A percentile compares a stretch with the other conserved stretches of the same genome.
phyloP scores from a whole-genome alignment of 345 rosid genomes.

The Murraya paniculata region DNA sequence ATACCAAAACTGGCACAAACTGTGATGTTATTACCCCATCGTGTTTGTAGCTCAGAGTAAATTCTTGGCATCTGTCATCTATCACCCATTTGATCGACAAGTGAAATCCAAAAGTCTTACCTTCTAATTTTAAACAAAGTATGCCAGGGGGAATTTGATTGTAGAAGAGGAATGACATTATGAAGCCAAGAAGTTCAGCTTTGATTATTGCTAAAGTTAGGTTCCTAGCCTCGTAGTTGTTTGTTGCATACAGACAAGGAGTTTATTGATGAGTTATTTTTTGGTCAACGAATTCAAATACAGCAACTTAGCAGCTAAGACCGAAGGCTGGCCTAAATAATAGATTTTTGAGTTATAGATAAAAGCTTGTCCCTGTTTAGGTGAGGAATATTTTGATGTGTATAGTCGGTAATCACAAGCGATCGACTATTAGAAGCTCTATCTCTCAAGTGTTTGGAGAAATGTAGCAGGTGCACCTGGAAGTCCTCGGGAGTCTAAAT shows the following conservation, averaged over 20 bases:
- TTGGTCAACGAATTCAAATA: slow-evolving; percentile 2
- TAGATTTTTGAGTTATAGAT: not conserved
- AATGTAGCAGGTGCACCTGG: not conserved
- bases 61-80: slow-evolving; percentile 11
- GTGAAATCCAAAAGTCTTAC: not conserved
- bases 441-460: not conserved
- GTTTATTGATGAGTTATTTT: not conserved
- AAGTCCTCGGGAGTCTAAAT: not conserved
- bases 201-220: slow-evolving; percentile 3
- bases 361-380: not conserved
- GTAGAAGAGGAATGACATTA: not conserved
- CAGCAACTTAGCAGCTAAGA: not conserved
- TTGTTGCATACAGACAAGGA: not conserved
- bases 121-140: slow-evolving; percentile 1
- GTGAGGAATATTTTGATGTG: not conserved
- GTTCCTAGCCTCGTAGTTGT: not conserved
- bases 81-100: slow-evolving; percentile 7
- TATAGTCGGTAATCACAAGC: not conserved
- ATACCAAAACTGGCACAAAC: slow-evolving; percentile 74
- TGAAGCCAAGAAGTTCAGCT: slow-evolving; percentile 6
- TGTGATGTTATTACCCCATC: slow-evolving; percentile 31
- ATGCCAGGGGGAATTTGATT: not conserved
- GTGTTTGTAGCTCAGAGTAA: not conserved
- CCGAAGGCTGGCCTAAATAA: not conserved
- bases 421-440: not conserved